Percentiles rank a stretch among this genome's conserved stretches.
phyloP scores from a whole-genome alignment of 2,329 filamentous ascomycete species.

The Cryphonectria naterciae region DNA sequence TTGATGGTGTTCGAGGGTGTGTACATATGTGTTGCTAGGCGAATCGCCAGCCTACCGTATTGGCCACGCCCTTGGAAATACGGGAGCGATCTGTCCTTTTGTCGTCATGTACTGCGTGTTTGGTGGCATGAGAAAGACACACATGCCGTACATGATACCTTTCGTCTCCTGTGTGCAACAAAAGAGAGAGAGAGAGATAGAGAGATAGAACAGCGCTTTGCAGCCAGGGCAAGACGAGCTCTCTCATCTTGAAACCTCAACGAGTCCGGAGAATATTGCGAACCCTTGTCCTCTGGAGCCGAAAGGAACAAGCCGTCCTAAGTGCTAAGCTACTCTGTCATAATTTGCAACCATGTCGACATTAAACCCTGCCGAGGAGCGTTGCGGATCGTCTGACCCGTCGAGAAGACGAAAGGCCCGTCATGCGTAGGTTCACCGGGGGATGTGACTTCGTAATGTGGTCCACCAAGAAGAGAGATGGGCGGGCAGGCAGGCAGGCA shows the following conservation, averaged over 20 bases:
- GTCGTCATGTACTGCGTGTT: conserved; percentile 4
- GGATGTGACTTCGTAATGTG: conserved; percentile 20
- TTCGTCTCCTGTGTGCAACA: neutral
- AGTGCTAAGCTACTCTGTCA: neutral
- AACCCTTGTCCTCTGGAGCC: conserved; percentile 20
- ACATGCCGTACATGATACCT: conserved; percentile 1
- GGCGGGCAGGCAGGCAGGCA: neutral
- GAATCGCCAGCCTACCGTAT: conserved; percentile 12
- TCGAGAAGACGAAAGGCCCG: conserved; percentile 3
- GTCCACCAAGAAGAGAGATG: neutral
- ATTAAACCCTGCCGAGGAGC: conserved; percentile 16
- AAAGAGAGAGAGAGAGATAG: neutral
- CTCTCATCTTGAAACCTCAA: conserved; percentile 20
- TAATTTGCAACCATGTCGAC: conserved; percentile 19
- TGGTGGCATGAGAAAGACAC: neutral
- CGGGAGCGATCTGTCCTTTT: conserved; percentile 10
- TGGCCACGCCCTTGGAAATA: conserved; percentile 2
- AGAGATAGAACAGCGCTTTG: neutral
- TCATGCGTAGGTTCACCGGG: conserved; percentile 18
- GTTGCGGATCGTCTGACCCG: conserved; percentile 12
- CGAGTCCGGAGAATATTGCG: conserved; percentile 15
- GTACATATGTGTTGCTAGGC: neutral
- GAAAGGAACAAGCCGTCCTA: conserved; percentile 13
- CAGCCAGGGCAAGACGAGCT: conserved; percentile 19
- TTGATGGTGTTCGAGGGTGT: neutral